Percentiles rank a stretch among this genome's conserved stretches.
These are phyloP conservation scores for Rhodotorula sp. DNA, from an alignment of 1,284 basidiomycete species.

Conservation along the genomic window DNA sequence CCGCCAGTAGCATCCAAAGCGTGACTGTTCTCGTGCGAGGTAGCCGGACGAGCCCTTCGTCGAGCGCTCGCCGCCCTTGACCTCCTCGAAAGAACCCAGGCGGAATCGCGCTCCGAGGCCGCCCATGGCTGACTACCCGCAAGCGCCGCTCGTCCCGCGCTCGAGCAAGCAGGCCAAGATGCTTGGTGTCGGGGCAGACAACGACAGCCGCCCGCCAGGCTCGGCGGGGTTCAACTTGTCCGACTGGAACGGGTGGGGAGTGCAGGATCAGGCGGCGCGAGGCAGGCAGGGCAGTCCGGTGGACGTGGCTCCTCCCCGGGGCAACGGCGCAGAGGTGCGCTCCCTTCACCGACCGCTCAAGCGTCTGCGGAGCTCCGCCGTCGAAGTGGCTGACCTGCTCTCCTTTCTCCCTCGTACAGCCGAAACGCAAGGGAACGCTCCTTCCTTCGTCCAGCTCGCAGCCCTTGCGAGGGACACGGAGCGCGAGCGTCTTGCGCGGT, in stretches of 20 bases:
- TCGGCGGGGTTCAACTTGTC: neutral
- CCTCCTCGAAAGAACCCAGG: neutral
- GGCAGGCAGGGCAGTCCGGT: neutral
- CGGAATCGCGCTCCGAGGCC: neutral
- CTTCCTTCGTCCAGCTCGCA: slow-evolving; percentile 6
- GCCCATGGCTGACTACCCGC: slow-evolving; percentile 10
- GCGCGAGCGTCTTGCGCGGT: slow-evolving; percentile 15
- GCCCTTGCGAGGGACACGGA: slow-evolving; percentile 12
- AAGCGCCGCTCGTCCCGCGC: slow-evolving; percentile 23
- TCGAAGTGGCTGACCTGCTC: neutral
- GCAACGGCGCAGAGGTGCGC: slow-evolving; percentile 11
- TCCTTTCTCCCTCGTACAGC: neutral
- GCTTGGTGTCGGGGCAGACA: slow-evolving; percentile 33
- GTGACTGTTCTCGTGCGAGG: too few species aligned
- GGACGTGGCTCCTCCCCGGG: slow-evolving; percentile 19
- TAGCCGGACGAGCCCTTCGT: neutral
- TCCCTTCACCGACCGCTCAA: neutral
- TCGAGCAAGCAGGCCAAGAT: slow-evolving; percentile 39
- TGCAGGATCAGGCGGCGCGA: neutral
- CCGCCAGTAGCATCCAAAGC: too few species aligned
- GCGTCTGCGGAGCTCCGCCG: neutral
- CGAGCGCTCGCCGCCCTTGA: neutral
- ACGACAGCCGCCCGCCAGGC: slow-evolving; percentile 4
- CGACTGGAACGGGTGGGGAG: slow-evolving; percentile 15
- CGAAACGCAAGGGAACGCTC: slow-evolving; percentile 4